These are phyloP conservation scores for Mycocentrospora acerina DNA, from an alignment of 2,329 filamentous ascomycete genomes.

Conservation along the genomic window DNA sequence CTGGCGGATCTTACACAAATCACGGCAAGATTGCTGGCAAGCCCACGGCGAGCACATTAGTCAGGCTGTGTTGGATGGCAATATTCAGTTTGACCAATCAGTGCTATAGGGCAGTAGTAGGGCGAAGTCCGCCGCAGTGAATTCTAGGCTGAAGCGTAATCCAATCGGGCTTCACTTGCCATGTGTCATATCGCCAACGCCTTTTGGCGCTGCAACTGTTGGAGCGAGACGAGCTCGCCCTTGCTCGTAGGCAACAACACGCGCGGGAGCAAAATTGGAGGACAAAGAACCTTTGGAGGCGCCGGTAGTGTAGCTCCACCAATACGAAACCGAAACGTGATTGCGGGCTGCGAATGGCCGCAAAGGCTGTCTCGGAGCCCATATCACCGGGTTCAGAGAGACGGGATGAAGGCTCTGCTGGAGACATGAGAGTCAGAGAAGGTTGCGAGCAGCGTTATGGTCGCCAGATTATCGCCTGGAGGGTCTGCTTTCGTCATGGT, in stretches of 20 bases:
- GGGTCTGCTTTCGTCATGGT: slow-evolving; percentile 37
- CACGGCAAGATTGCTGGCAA: slow-evolving; percentile 14
- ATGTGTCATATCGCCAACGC: slow-evolving; percentile 35
- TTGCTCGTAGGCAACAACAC: slow-evolving; percentile 10
- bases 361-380: slow-evolving; percentile 20
- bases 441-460: slow-evolving; percentile 27
- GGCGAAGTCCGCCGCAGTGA: slow-evolving; percentile 16
- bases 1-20: slow-evolving; percentile 20
- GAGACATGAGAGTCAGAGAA: slow-evolving; percentile 35
- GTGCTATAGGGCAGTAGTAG: slow-evolving; percentile 8
- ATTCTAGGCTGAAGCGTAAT: slow-evolving; percentile 11
- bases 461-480: slow-evolving; percentile 35
- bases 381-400: slow-evolving; percentile 28
- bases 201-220: slow-evolving; percentile 26
- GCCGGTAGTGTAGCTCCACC: slow-evolving; percentile 25
- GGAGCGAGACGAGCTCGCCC: slow-evolving; percentile 31
- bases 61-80: slow-evolving; percentile 34
- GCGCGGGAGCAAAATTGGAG: slow-evolving; percentile 16
- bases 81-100: slow-evolving; percentile 32
- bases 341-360: slow-evolving; percentile 19
- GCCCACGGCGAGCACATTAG: slow-evolving; percentile 14
- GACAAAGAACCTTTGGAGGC: slow-evolving; percentile 19
- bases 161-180: slow-evolving; percentile 25
- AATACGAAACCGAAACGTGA: slow-evolving; percentile 39
- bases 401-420: slow-evolving; percentile 20